Evolutionary conservation across 345 rosid genomes (phyloP).

Genomic region (Passiflora organensis): DNA sequence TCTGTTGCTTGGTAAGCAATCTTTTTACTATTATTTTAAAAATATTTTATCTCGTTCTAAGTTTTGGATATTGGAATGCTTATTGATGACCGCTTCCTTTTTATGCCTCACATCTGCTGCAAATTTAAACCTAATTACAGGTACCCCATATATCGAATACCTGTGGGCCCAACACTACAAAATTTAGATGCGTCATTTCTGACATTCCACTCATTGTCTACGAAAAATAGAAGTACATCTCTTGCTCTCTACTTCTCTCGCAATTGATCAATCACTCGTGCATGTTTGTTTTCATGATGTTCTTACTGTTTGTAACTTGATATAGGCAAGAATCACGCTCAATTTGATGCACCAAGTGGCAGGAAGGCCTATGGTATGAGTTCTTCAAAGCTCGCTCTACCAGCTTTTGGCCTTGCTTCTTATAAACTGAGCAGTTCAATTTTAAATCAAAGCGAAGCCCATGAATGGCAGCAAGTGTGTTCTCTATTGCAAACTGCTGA

Average conservation of each 20-base stretch:
- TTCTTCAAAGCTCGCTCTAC: slow-evolving; percentile 40
- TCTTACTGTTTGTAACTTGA: slow-evolving; percentile 8
- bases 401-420: slow-evolving; percentile 67
- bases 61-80: not conserved
- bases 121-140: slow-evolving; percentile 31
- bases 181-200: slow-evolving; percentile 75
- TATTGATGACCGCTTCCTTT: not conserved
- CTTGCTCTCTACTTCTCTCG: slow-evolving; percentile 9
- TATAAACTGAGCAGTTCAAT: slow-evolving; percentile 62
- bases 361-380: slow-evolving; percentile 33
- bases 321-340: slow-evolving; percentile 37
- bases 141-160: slow-evolving; percentile 92
- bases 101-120: slow-evolving; percentile 4
- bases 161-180: slow-evolving; percentile 61
- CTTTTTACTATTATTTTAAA: not conserved
- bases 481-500: slow-evolving; percentile 44
- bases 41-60: not conserved
- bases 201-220: slow-evolving; percentile 71
- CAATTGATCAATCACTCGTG: not conserved
- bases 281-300: not conserved
- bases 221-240: slow-evolving; percentile 40
- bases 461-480: slow-evolving; percentile 37
- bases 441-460: slow-evolving; percentile 38
- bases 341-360: slow-evolving; percentile 15
- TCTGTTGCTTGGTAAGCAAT: slow-evolving; percentile 70